These are phyloP conservation scores for Avena eriantha DNA, from an alignment of 176 grass and related monocot species.

Conservation along the genomic window DNA sequence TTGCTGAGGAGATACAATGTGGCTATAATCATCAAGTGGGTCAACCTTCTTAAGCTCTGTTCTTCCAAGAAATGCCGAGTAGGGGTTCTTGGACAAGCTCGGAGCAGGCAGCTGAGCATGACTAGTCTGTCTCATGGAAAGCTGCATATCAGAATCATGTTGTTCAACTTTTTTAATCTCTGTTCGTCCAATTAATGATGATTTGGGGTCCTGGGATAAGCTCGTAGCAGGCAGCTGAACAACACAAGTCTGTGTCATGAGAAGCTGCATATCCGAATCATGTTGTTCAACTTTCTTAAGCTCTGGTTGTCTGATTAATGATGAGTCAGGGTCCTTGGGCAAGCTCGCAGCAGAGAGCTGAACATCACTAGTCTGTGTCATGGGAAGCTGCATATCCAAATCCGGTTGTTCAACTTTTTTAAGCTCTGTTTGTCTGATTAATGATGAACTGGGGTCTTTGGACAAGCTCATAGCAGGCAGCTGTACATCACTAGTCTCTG, in stretches of 20 bases:
- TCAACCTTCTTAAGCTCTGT: slow-evolving; percentile 19
- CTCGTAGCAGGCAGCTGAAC: neutral
- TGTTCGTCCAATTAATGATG: neutral
- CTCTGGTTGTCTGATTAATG: neutral
- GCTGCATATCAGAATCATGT: neutral
- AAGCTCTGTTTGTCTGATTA: neutral
- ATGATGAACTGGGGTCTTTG: neutral
- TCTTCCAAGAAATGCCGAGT: neutral
- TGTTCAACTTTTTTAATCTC: neutral
- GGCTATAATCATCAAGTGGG: slow-evolving; percentile 31
- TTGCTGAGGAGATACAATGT: slow-evolving; percentile 37
- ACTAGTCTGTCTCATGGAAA: neutral
- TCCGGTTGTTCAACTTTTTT: neutral
- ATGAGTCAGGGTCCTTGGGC: neutral
- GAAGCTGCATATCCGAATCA: slow-evolving; percentile 1
- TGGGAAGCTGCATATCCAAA: slow-evolving; percentile 15
- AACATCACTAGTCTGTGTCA: neutral
- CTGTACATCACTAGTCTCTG: neutral
- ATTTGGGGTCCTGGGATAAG: neutral
- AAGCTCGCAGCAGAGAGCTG: slow-evolving; percentile 7
- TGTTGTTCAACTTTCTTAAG: neutral
- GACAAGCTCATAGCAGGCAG: neutral
- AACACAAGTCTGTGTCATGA: neutral
- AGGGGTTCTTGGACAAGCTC: slow-evolving; percentile 7
- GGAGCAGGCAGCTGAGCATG: neutral